These are phyloP conservation scores for Dothidotthia symphoricarpi DNA, from an alignment of 2,329 filamentous ascomycete genomes.

Conservation along the genomic window DNA sequence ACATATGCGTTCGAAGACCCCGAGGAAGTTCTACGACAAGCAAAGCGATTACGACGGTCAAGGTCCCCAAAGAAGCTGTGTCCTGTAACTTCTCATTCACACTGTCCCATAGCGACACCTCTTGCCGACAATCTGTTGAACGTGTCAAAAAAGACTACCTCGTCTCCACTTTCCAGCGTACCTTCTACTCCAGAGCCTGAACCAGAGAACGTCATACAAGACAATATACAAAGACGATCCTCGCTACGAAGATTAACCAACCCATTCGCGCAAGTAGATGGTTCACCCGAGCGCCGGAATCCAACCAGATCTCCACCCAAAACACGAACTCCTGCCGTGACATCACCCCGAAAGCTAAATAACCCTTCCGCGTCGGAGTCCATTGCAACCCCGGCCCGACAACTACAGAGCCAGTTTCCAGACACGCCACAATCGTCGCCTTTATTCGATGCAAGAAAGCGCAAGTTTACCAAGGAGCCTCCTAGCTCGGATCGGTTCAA, in stretches of 20 bases:
- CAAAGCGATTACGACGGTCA: constrained; percentile 9
- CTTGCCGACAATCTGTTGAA: background rate
- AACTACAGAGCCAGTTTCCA: background rate
- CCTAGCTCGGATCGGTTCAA: constrained; percentile 16
- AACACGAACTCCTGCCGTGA: background rate
- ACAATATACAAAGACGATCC: too few relatives aligned
- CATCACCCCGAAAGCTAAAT: too few relatives aligned
- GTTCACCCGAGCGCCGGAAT: constrained; percentile 3
- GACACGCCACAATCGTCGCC: constrained; percentile 1
- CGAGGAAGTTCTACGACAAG: constrained; percentile 20
- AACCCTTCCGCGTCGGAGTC: too few relatives aligned
- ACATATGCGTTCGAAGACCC: constrained; percentile 20
- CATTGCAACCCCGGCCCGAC: background rate
- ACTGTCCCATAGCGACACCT: background rate
- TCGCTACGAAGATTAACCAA: background rate
- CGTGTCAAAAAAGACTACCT: background rate
- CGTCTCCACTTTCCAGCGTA: constrained; percentile 17
- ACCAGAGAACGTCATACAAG: too few relatives aligned
- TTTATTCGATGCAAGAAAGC: constrained; percentile 10
- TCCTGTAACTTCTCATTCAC: background rate
- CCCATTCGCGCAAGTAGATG: constrained; percentile 9
- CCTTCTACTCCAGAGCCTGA: constrained; percentile 11
- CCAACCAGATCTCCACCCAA: background rate
- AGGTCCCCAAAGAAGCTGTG: constrained; percentile 9
- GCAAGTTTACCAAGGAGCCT: constrained; percentile 7